Base-by-base conservation (phyloP, 192 early-diverging fungal species). In the Piromyces sp. region DNA sequence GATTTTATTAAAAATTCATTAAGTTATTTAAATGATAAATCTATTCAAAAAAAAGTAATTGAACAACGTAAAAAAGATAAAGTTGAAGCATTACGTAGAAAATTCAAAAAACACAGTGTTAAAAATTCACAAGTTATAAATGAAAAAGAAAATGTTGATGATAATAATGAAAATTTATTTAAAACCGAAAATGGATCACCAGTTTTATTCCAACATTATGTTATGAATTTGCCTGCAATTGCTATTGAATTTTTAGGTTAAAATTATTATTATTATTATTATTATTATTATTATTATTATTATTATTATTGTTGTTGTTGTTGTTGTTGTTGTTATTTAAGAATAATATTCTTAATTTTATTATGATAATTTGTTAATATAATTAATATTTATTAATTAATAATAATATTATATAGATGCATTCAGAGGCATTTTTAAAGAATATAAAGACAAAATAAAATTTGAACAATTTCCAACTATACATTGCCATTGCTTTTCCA, bases 161-260 rank as follows among this genome's bases (percentile, higher is more conserved):
- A 81, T n/a, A 38, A 83, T 26, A 26, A 81, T 79, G 30, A 40
- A 58, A 38, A 86, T 81, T 68, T 88, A 84, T 78, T 81, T 29
- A 28, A 42, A 78, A 28, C 68, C 81, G 80, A 79, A 37, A 81
- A 29, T 30, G 79, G 37, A 19, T 79, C 58, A 33, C 80, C 30
- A 81, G 79, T 5, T 89, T 89, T 85, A 86, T 97, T 98, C 83
- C 88, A 96, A 79, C 98, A 99, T 84, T 98, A 96, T 84, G 93
- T 99, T 0, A 98, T 99, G 97, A 99, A 99, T 85, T 88, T 99
- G 30, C 98, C 98, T 0, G 98, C 93, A 6, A 96, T 95, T 13
- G 97, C 96, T 6, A 91, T 98, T 51, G 97, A 97, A 85, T 99
- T 99, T 83, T 85, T 99, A 38, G 94, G 93, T 94, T n/a, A n/a